phyloP scores from a whole-genome alignment of 2,329 filamentous ascomycete species.

The Bipolaris bicolor region DNA sequence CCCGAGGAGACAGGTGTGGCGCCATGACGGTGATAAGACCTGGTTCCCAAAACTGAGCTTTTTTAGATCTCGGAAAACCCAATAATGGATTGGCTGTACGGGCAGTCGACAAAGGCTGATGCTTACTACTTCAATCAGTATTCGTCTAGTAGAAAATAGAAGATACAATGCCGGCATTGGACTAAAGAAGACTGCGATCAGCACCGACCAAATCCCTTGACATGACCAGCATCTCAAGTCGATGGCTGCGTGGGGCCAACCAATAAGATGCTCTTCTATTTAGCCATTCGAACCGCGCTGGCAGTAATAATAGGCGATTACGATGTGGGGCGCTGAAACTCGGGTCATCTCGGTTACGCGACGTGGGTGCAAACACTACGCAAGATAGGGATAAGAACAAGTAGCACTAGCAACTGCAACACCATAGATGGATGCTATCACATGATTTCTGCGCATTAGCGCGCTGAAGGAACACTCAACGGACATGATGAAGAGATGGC shows the following conservation, averaged over 20 bases:
- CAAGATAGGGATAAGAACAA: not conserved
- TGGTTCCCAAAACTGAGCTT: not conserved
- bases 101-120: not conserved
- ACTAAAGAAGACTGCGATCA: not conserved
- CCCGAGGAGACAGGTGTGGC: not conserved
- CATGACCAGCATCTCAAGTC: not conserved
- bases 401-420: not conserved
- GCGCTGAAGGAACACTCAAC: not conserved
- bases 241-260: not conserved
- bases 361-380: not conserved
- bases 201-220: not conserved
- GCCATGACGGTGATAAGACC: not conserved
- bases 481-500: not conserved
- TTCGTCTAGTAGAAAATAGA: conserved; percentile 2
- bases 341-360: not conserved
- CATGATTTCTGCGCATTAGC: not conserved
- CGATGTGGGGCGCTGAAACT: conserved; percentile 5
- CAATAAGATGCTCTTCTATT: not conserved
- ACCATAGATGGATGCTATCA: not conserved
- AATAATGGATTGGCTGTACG: not conserved
- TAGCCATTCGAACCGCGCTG: conserved; percentile 15
- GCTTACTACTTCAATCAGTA: not conserved
- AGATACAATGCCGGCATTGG: conserved; percentile 5
- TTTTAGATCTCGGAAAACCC: not conserved
- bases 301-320: conserved; percentile 19